Evolutionary conservation across 2,329 filamentous ascomycete species (phyloP).

Genomic region (Fusarium tupiense): DNA sequence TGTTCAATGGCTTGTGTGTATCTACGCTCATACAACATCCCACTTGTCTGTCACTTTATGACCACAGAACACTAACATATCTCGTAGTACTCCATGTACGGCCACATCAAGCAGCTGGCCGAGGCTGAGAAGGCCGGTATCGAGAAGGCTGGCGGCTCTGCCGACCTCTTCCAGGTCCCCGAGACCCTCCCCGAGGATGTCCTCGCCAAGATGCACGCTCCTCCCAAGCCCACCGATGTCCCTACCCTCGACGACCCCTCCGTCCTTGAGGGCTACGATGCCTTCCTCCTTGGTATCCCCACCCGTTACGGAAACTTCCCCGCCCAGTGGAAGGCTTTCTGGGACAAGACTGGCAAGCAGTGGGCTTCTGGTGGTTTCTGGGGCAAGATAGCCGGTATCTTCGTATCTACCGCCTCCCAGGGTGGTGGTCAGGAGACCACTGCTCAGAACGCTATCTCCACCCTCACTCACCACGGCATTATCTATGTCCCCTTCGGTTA

Average conservation of each 20-base stretch:
- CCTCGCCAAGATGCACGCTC: conserved; percentile 89
- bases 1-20: not conserved
- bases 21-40: not conserved
- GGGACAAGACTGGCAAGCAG: conserved; percentile 88
- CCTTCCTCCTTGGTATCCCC: conserved; percentile 91
- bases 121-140: conserved; percentile 92
- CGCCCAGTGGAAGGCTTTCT: conserved; percentile 93
- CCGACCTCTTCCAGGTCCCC: conserved; percentile 84
- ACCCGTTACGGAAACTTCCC: conserved; percentile 98
- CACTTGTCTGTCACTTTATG: not conserved
- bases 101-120: conserved; percentile 85
- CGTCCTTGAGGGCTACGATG: conserved; percentile 81
- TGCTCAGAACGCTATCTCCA: conserved; percentile 81
- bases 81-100: conserved; percentile 90
- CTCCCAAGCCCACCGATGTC: conserved; percentile 75
- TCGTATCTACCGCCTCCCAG: conserved; percentile 83
- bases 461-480: conserved; percentile 91
- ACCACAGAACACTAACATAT: conserved; percentile 15
- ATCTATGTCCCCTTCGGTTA: conserved; percentile 97
- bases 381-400: conserved; percentile 92
- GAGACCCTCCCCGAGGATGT: conserved; percentile 91
- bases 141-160: conserved; percentile 83
- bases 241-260: conserved; percentile 67
- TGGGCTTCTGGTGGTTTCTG: conserved; percentile 81
- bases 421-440: conserved; percentile 97